phyloP scores from a whole-genome alignment of 495 filamentous ascomycete species.

The Hamigera avellanea region DNA sequence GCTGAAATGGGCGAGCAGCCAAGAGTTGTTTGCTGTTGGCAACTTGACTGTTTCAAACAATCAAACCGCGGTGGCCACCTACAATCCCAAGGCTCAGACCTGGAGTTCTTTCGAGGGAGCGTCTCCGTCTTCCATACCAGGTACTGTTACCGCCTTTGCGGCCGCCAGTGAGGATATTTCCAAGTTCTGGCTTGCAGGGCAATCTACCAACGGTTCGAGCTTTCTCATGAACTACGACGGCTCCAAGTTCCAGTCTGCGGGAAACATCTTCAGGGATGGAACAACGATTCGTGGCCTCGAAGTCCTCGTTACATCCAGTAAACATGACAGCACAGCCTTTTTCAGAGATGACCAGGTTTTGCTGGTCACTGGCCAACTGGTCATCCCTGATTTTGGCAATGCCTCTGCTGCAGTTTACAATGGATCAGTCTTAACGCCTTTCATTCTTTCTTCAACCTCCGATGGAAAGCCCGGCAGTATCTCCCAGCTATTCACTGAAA shows the following conservation, averaged over 20 bases:
- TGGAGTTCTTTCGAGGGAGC: conserved; percentile 62
- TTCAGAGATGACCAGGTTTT: conserved; percentile 56
- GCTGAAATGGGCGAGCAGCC: conserved; percentile 63
- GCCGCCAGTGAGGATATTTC: conserved; percentile 54
- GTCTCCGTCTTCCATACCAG: conserved; percentile 48
- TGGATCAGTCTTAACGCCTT: conserved; percentile 65
- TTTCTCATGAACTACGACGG: conserved; percentile 73
- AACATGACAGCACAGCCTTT: conserved; percentile 53
- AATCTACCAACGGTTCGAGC: conserved; percentile 48
- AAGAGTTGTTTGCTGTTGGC: conserved; percentile 63
- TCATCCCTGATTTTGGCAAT: conserved; percentile 63
- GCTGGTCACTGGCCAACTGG: conserved; percentile 71
- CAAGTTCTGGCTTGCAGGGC: conserved; percentile 72
- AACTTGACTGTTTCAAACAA: conserved; percentile 57
- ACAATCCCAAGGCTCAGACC: conserved; percentile 45
- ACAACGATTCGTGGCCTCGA: conserved; percentile 70
- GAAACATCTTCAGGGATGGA: conserved; percentile 44
- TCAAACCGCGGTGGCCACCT: conserved; percentile 58
- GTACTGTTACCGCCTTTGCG: conserved; percentile 64
- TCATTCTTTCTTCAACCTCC: conserved; percentile 59
- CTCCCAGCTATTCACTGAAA: conserved; percentile 65
- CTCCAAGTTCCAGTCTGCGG: conserved; percentile 44
- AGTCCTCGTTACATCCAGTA: conserved; percentile 54
- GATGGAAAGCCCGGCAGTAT: conserved; percentile 58
- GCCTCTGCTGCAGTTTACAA: conserved; percentile 84